phyloP scores from a whole-genome alignment of 495 filamentous ascomycete species.

The Cetradonia linearis region DNA sequence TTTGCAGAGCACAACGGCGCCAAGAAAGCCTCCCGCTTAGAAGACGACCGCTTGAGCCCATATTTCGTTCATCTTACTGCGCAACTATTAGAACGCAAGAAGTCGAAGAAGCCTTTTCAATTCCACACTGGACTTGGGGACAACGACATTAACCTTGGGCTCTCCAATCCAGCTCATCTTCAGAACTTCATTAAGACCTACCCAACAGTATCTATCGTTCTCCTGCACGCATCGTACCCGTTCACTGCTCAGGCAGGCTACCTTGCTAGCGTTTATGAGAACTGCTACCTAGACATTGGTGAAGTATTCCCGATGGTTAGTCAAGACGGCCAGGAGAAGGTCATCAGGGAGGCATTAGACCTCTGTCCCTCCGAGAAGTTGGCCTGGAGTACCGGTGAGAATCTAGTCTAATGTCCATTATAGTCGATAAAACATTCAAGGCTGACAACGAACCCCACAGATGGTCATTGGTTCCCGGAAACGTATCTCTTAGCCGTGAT shows the following conservation, averaged over 20 bases:
- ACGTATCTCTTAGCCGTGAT: constrained; percentile 67
- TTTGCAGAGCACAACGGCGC: constrained; percentile 25
- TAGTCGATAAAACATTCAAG: constrained; percentile 24
- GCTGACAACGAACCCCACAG: constrained; percentile 22
- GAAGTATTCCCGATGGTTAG: constrained; percentile 79
- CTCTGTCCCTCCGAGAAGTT: constrained; percentile 67
- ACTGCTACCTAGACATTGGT: constrained; percentile 79
- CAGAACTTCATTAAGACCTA: constrained; percentile 64
- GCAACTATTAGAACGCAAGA: constrained; percentile 36
- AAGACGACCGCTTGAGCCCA: constrained; percentile 53
- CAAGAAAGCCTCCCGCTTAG: constrained; percentile 36
- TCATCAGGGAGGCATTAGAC: constrained; percentile 66
- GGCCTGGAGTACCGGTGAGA: constrained; percentile 50
- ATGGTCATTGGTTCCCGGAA: constrained; percentile 77
- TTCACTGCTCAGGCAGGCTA: constrained; percentile 78
- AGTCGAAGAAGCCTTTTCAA: constrained; percentile 58
- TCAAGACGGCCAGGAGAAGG: constrained; percentile 63
- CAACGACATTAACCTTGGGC: constrained; percentile 61
- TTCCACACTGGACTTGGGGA: constrained; percentile 85
- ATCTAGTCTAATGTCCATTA: not conserved
- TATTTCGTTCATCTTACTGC: constrained; percentile 52
- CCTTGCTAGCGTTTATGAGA: constrained; percentile 66
- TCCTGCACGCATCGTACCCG: constrained; percentile 78
- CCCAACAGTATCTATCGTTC: constrained; percentile 59
- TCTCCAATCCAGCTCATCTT: constrained; percentile 66